Evolutionary conservation across 2,329 filamentous ascomycete genomes (phyloP), one percentile per base, ranked within the genome.

Genomic region (Aspergillus sp.): DNA sequence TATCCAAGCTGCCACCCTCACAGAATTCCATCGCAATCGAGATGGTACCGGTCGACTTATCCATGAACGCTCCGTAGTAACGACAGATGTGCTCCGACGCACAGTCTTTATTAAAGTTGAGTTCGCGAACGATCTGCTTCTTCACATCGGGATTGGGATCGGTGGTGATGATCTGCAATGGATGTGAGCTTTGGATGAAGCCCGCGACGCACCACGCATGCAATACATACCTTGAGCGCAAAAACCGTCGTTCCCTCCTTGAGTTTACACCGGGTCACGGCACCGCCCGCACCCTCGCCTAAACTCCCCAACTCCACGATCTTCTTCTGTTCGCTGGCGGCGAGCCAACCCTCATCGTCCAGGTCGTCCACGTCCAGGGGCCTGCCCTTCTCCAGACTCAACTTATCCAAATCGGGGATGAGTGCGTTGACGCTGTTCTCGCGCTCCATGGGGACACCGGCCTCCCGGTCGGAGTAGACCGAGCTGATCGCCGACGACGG

Each of bases 11-110:
- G 49, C 94, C 94, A 53, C 94, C 94, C 74, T 97, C 94, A 70
- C 94, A 99, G 66, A 96, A 97, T 71, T 99, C 94, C 94, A 99
- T 99, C 52, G 91, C 92, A 67, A 99, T 99, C 45, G 91, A 96
- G 61, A 99, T 97, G 45, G 93, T 97, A 47, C 92, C 91, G 9
- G 91, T 95, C n/a, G 91, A 88, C 53, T 94, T 89, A 69, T 99
- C 93, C 70, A 95, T 90, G 70, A 97, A 99, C 38, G 93, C 93
- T 58, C 94, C 94, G 66, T 97, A 99, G 76, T 99, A 99, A 58
- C 88, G 86, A 75, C 94, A 99, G 65, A 99, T 99, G 71, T 97
- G 91, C 55, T 94, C 88, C 4, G 91, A 97, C 5, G 90, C 91
- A 70, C 94, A 97, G 61, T 92, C 90, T 75, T 97, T 97, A 81